phyloP scores from a whole-genome alignment of 768 basidiomycete species.

The Rhizopogon sp. region DNA sequence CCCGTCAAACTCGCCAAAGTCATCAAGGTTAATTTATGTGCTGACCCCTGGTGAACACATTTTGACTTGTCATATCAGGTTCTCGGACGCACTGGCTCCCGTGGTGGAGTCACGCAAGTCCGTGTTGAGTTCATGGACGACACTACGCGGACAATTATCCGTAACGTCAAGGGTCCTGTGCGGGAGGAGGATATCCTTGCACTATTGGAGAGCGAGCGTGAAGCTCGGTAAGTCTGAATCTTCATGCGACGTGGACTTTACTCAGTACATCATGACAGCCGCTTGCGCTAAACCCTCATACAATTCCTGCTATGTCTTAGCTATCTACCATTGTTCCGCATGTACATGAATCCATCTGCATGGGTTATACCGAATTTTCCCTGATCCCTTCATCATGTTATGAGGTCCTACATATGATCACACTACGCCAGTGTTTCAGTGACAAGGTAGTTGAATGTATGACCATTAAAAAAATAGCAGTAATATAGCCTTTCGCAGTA shows the following conservation, averaged over 20 bases:
- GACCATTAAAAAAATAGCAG: not conserved
- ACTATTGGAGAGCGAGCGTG: slow-evolving; percentile 96
- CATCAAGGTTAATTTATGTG: slow-evolving; percentile 64
- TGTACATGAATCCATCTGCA: slow-evolving; percentile 3
- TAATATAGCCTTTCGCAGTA: not conserved
- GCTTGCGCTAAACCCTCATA: slow-evolving; percentile 1
- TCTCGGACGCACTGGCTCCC: slow-evolving; percentile 96
- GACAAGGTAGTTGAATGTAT: not conserved
- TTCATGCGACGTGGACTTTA: not conserved
- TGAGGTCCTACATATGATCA: not conserved
- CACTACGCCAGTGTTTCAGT: not conserved
- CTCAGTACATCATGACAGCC: not conserved
- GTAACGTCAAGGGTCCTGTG: slow-evolving; percentile 98
- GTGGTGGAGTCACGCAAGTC: slow-evolving; percentile 98
- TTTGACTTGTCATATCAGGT: slow-evolving; percentile 48
- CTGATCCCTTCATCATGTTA: not conserved
- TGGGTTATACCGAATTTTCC: not conserved
- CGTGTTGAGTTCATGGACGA: slow-evolving; percentile 99
- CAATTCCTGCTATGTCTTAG: not conserved
- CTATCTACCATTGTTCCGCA: not conserved
- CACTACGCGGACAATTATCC: slow-evolving; percentile 90
- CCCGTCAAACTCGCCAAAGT: slow-evolving; percentile 98
- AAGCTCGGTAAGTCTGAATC: slow-evolving; percentile 70
- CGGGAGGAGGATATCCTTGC: slow-evolving; percentile 95
- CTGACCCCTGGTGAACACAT: not conserved